Percentiles rank a stretch among this genome's conserved stretches.
These are phyloP conservation scores for Arabidopsis arenosa DNA, from an alignment of 345 rosid species.

Conservation along the genomic window DNA sequence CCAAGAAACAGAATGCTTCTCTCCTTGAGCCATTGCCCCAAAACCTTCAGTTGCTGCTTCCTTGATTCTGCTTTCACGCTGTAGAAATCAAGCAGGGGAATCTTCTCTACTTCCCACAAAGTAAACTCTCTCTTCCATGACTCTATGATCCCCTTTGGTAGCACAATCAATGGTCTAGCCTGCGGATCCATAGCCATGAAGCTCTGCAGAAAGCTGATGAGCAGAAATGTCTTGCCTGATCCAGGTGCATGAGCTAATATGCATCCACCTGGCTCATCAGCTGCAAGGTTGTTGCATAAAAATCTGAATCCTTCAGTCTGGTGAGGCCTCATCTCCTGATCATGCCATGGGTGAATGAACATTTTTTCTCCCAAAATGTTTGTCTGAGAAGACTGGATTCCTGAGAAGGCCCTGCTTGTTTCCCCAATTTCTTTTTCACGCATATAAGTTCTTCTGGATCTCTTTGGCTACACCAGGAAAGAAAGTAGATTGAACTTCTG, in stretches of 20 bases:
- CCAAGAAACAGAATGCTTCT: constrained; percentile 87
- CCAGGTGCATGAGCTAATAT: constrained; percentile 98
- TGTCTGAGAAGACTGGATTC: constrained; percentile 47
- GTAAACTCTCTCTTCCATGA: constrained; percentile 92
- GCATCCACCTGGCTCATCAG: constrained; percentile 87
- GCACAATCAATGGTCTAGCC: constrained; percentile 80
- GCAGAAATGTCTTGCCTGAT: constrained; percentile 93
- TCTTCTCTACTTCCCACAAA: constrained; percentile 78
- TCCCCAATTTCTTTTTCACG: constrained; percentile 49
- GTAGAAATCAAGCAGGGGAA: constrained; percentile 75
- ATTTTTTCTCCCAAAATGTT: constrained; percentile 60
- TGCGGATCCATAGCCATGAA: constrained; percentile 81
- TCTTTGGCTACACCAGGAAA: constrained; percentile 60
- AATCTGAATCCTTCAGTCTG: constrained; percentile 86
- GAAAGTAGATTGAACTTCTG: not conserved
- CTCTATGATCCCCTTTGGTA: constrained; percentile 83
- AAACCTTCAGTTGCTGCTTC: constrained; percentile 65
- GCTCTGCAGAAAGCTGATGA: constrained; percentile 88
- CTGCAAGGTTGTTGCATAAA: constrained; percentile 69
- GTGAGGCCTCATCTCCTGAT: constrained; percentile 85
- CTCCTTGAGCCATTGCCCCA: constrained; percentile 70
- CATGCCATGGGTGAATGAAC: constrained; percentile 85
- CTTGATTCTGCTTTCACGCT: constrained; percentile 72
- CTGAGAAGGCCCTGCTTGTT: constrained; percentile 47
- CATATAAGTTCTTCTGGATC: constrained; percentile 56